These are phyloP conservation scores for Albophoma yamanashiensis DNA, from an alignment of 2,329 filamentous ascomycete species.

Conservation along the genomic window DNA sequence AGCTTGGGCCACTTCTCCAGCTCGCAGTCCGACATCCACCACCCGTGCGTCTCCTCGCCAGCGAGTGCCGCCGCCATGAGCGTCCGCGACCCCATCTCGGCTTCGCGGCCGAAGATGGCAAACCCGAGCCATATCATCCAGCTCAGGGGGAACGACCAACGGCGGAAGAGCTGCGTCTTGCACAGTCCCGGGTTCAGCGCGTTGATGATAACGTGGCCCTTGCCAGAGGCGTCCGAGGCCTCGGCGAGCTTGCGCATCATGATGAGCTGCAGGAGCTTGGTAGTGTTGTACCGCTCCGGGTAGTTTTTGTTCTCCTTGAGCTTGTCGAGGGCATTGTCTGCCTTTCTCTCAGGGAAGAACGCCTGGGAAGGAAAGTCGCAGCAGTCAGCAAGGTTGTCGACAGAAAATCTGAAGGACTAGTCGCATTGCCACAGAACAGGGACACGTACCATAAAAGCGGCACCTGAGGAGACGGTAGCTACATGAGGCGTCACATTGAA, in stretches of 20 bases:
- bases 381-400: background rate
- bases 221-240: slow-evolving; percentile 15
- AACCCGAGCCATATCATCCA: slow-evolving; percentile 7
- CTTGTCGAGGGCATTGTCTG: slow-evolving; percentile 19
- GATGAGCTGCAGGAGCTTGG: slow-evolving; percentile 21
- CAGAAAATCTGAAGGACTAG: background rate
- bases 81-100: slow-evolving; percentile 28
- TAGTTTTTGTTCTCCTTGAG: slow-evolving; percentile 14
- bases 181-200: slow-evolving; percentile 29
- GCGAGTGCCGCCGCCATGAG: slow-evolving; percentile 25
- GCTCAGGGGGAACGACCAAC: slow-evolving; percentile 16
- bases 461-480: slow-evolving; percentile 27
- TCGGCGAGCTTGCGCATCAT: slow-evolving; percentile 21
- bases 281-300: slow-evolving; percentile 14
- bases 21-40: slow-evolving; percentile 25
- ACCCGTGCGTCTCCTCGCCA: slow-evolving; percentile 27
- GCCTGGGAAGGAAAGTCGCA: slow-evolving; percentile 10
- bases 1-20: slow-evolving; percentile 11
- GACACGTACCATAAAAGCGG: slow-evolving; percentile 8
- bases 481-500: slow-evolving; percentile 24
- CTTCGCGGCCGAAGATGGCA: slow-evolving; percentile 19
- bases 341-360: slow-evolving; percentile 20
- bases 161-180: slow-evolving; percentile 25
- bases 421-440: background rate
- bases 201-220: slow-evolving; percentile 26